These are phyloP conservation scores for Aquilaria agallochum DNA, from an alignment of 441 rosid species.

Conservation along the genomic window DNA sequence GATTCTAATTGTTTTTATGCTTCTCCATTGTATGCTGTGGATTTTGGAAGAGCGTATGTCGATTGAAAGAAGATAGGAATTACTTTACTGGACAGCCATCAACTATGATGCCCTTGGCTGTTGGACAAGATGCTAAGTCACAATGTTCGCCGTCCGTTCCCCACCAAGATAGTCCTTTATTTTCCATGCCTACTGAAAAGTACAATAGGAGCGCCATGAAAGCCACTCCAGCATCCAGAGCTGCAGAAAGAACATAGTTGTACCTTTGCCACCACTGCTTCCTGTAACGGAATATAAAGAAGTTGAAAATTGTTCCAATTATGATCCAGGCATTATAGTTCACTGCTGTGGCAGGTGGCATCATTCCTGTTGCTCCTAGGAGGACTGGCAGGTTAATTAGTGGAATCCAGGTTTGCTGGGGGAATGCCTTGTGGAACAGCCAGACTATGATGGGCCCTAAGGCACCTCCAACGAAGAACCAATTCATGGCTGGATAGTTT, in stretches of 20 bases:
- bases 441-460: slow-evolving; percentile 68
- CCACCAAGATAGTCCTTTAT: slow-evolving; percentile 55
- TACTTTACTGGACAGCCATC: slow-evolving; percentile 59
- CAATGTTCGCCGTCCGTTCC: slow-evolving; percentile 80
- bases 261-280: slow-evolving; percentile 90
- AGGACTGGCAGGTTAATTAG: slow-evolving; percentile 82
- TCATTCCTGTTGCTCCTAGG: slow-evolving; percentile 66
- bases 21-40: slow-evolving; percentile 9
- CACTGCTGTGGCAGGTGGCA: slow-evolving; percentile 83
- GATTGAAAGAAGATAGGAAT: background rate
- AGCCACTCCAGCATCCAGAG: slow-evolving; percentile 78
- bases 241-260: slow-evolving; percentile 81
- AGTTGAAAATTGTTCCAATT: slow-evolving; percentile 80
- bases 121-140: slow-evolving; percentile 71
- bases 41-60: slow-evolving; percentile 11
- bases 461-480: slow-evolving; percentile 85
- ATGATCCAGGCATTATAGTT: slow-evolving; percentile 80
- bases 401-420: slow-evolving; percentile 70
- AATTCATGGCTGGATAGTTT: slow-evolving; percentile 63
- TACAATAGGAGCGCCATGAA: slow-evolving; percentile 79
- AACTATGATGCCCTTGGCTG: slow-evolving; percentile 58
- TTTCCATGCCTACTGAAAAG: slow-evolving; percentile 54
- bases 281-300: slow-evolving; percentile 58
- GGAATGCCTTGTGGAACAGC: slow-evolving; percentile 67
- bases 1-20: background rate